These are phyloP conservation scores for Babjeviella inositovora DNA, from an alignment of 805 yeast genomes.

Conservation along the genomic window DNA sequence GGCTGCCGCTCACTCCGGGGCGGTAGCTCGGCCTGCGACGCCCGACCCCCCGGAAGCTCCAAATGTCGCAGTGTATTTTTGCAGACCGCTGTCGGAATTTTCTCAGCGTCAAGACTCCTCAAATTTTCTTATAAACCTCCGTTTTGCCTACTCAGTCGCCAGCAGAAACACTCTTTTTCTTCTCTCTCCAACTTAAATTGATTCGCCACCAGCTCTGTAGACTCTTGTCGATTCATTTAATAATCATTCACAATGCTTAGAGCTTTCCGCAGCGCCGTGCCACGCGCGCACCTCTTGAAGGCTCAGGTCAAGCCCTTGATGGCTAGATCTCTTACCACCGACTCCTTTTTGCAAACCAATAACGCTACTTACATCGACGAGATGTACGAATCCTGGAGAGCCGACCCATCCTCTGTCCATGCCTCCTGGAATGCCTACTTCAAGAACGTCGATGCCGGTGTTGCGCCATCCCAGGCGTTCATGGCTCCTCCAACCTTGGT, in stretches of 20 bases:
- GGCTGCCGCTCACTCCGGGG: no score
- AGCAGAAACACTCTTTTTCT: no score
- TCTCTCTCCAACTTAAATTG: no score
- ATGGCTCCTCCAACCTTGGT: conserved; percentile 84
- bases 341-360: conserved; percentile 57
- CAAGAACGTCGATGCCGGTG: conserved; percentile 68
- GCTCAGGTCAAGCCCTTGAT: conserved; percentile 9
- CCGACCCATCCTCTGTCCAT: conserved; percentile 85
- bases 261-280: conserved; percentile 1
- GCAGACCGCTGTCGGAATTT: no score
- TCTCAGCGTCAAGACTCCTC: no score
- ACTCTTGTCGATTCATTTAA: no score
- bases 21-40: no score
- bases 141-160: no score
- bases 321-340: conserved; percentile 14
- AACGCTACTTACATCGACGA: conserved; percentile 92
- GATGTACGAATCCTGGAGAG: conserved; percentile 91
- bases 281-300: conserved; percentile 3
- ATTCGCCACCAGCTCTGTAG: no score
- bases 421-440: conserved; percentile 96
- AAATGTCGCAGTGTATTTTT: no score
- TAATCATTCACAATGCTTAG: conserved; percentile 1
- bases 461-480: conserved; percentile 65
- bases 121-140: no score
- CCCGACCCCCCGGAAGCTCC: no score